phyloP scores from a whole-genome alignment of 192 early-diverging fungal species.

The Coemansia sp. region DNA sequence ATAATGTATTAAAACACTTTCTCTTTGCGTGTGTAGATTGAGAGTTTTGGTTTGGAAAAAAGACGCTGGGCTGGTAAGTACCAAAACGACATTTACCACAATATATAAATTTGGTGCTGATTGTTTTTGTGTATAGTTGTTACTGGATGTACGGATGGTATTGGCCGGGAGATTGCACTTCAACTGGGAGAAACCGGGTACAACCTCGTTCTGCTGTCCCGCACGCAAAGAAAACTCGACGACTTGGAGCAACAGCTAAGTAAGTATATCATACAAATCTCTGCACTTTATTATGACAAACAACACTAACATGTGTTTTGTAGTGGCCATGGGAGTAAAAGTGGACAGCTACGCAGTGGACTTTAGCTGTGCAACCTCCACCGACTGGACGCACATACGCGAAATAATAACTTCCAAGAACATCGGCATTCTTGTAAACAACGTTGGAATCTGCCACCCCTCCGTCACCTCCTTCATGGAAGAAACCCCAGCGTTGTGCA shows the following conservation, averaged over 20 bases:
- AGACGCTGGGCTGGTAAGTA: conserved; percentile 56
- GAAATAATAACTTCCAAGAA: conserved; percentile 34
- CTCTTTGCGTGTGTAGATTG: conserved; percentile 13
- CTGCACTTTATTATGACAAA: background rate
- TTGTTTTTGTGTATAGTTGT: conserved; percentile 60
- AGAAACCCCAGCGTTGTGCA: conserved; percentile 64
- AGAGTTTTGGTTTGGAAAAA: conserved; percentile 48
- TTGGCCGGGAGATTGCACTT: conserved; percentile 89
- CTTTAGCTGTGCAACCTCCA: conserved; percentile 28
- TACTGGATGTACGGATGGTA: conserved; percentile 95
- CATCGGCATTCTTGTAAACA: conserved; percentile 75
- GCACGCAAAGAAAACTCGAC: conserved; percentile 79
- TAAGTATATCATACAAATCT: conserved; percentile 23
- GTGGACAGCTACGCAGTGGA: conserved; percentile 41
- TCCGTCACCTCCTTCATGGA: conserved; percentile 82
- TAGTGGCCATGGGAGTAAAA: conserved; percentile 35
- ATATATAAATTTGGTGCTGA: background rate
- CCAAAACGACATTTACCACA: background rate
- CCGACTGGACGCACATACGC: conserved; percentile 28
- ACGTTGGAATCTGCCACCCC: conserved; percentile 88
- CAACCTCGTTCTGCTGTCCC: conserved; percentile 81
- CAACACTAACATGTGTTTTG: background rate
- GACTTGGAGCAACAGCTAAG: conserved; percentile 62
- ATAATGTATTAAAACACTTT: too few relatives aligned
- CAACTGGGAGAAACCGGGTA: conserved; percentile 83